Percentiles rank a stretch among this genome's conserved stretches.
phyloP scores from a whole-genome alignment of 371 early-diverging fungal species.

The Sporodiniella umbellata region DNA sequence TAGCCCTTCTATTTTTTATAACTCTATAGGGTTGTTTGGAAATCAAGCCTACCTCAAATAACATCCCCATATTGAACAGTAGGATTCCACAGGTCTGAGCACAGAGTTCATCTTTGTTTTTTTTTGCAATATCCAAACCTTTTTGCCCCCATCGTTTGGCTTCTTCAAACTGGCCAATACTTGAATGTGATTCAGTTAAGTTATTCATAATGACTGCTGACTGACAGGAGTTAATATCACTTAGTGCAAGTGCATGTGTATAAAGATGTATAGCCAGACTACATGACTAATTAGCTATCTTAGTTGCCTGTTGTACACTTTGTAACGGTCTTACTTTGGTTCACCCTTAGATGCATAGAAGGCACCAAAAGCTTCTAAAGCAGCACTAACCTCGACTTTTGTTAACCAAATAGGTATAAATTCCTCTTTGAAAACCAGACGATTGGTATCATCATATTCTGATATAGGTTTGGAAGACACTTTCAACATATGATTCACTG shows the following conservation, averaged over 20 bases:
- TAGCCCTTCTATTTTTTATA: background rate
- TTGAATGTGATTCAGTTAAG: constrained; percentile 51
- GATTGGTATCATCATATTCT: constrained; percentile 26
- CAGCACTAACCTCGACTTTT: constrained; percentile 55
- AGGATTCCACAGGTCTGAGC: constrained; percentile 55
- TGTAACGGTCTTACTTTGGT: constrained; percentile 29
- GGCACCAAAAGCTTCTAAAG: constrained; percentile 56
- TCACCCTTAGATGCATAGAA: constrained; percentile 55
- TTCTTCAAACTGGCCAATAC: constrained; percentile 44
- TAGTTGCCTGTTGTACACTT: background rate
- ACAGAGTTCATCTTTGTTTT: constrained; percentile 38
- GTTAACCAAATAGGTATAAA: constrained; percentile 63
- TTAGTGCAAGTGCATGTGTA: constrained; percentile 44
- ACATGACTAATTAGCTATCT: constrained; percentile 1
- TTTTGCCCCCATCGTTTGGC: constrained; percentile 56
- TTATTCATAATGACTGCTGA: constrained; percentile 53
- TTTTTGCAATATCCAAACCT: constrained; percentile 47
- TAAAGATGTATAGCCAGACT: constrained; percentile 56
- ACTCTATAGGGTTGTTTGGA: background rate
- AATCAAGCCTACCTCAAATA: constrained; percentile 46
- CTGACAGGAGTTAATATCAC: constrained; percentile 35
- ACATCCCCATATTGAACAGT: constrained; percentile 55
- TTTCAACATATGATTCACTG: constrained; percentile 53
- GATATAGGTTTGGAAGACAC: constrained; percentile 28
- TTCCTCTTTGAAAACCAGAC: constrained; percentile 50